Evolutionary conservation across 352 stramenopile genomes (phyloP).

Genomic region (Aphanomyces stellatus): DNA sequence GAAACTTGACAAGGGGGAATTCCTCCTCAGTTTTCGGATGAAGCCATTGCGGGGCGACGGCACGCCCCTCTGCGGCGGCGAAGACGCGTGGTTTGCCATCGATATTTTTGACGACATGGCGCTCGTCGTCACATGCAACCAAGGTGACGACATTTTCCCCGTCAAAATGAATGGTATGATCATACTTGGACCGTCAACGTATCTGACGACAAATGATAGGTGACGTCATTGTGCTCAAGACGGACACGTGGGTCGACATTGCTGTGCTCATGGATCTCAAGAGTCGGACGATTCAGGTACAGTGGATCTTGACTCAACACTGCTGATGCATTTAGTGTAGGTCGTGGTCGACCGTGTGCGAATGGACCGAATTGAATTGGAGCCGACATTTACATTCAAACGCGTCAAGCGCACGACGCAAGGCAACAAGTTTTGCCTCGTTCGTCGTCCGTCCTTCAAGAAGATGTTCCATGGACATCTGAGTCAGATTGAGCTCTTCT

Average conservation of each 20-base stretch:
- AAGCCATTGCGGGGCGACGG: neutral
- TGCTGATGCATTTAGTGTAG: neutral
- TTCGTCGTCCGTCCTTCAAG: neutral
- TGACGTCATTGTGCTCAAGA: neutral
- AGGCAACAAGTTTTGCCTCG: neutral
- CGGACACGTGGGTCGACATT: neutral
- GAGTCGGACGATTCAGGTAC: neutral
- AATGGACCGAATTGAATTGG: neutral
- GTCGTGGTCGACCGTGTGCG: neutral
- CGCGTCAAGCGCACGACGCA: neutral
- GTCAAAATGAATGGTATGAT: too few species aligned
- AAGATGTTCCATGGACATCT: neutral
- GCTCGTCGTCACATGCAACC: neutral
- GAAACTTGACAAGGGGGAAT: neutral
- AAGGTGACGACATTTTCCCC: neutral
- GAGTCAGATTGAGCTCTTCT: neutral
- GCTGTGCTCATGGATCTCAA: neutral
- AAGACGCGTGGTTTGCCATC: constrained; percentile 1
- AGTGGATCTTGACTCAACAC: neutral
- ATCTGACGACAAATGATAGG: too few species aligned
- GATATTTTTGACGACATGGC: neutral
- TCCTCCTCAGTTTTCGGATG: neutral
- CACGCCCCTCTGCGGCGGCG: neutral
- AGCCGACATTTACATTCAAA: neutral
- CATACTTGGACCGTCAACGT: too few species aligned